These are phyloP conservation scores for Annulohypoxylon truncatum DNA, from an alignment of 2,329 filamentous ascomycete genomes.

Conservation along the genomic window DNA sequence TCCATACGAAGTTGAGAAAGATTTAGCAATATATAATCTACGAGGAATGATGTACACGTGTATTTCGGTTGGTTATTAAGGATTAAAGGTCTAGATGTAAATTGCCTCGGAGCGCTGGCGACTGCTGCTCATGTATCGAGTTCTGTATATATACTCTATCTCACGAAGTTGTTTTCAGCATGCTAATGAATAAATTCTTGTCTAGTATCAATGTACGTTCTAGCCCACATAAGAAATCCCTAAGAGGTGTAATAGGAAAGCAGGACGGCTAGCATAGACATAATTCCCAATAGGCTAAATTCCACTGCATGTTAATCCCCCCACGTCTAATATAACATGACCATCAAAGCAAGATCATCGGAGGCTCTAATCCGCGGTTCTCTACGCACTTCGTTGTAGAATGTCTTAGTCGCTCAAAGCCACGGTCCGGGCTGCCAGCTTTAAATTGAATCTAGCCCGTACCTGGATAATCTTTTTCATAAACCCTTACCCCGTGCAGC, in stretches of 20 bases:
- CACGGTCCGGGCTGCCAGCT: conserved; percentile 42
- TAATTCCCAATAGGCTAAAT: conserved; percentile 45
- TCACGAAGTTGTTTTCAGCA: conserved; percentile 6
- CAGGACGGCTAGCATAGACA: conserved; percentile 5
- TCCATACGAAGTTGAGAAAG: conserved; percentile 2
- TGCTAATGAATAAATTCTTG: conserved; percentile 14
- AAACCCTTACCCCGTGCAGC: conserved; percentile 19
- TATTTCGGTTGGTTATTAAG: background rate
- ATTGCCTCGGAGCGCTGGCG: conserved; percentile 7
- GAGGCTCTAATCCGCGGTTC: conserved; percentile 39
- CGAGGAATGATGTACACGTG: background rate
- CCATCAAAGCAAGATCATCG: conserved; percentile 28
- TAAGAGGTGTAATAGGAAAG: conserved; percentile 23
- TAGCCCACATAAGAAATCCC: conserved; percentile 9
- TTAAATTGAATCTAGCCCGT: conserved; percentile 43
- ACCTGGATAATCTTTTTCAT: conserved; percentile 32
- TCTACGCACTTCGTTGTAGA: conserved; percentile 22
- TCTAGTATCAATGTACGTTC: conserved; percentile 11
- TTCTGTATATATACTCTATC: conserved; percentile 18
- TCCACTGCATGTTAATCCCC: conserved; percentile 13
- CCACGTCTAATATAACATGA: conserved; percentile 33
- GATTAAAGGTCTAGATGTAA: conserved; percentile 9
- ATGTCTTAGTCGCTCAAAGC: conserved; percentile 16
- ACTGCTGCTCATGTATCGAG: conserved; percentile 8
- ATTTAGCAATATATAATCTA: background rate